Evolutionary conservation across 176 grass and related monocot species (phyloP), one percentile per base, ranked within the genome.

Genomic region (Zoysia pacifica): DNA sequence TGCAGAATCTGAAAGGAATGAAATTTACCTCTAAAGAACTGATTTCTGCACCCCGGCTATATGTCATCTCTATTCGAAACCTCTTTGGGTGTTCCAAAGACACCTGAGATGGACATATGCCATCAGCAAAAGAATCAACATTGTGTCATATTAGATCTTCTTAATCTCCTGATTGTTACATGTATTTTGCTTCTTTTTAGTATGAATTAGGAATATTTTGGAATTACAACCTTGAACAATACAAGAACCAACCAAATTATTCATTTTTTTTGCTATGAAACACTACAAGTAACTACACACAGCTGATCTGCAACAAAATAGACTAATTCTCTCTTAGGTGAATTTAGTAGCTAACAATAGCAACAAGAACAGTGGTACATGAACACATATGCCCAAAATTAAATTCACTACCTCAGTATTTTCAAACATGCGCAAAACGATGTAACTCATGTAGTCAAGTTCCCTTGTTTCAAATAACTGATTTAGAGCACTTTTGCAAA

Each of bases 401-500:
- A 47, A 68, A 40, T 45, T 61, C 37, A 86, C 35, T 97, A 97
- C 94, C 91, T 94, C 89, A 56, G 85, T 94, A 90, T 92, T 97
- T 79, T 97, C 94, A 11, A 97, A 97, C 94, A 97, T 94, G 53
- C 91, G 86, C 74, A 97, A 78, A 53, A 94, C 94, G 78, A 97
- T 94, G 73, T 97, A 90, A 74, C 94, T 97, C 91, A 97, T 97
- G 69, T 97, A 97, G 70, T 97, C 91, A 82, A 97, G 94, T 85
- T 97, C 94, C 53, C 81, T 87, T 60, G 94, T 89, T 65, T 89
- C 88, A 84, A 89, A 88, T 73, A 97, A 74, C 18, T 35, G 52
- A 48, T 94, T 83, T 82, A 90, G 65, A 89, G 83, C 78, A 78
- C 77, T 85, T 79, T 72, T 61, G 73, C 82, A 97, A 61, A 97